A percentile compares a stretch with the other conserved stretches of the same genome.
These are phyloP conservation scores for Nephelium lappaceum DNA, from an alignment of 345 rosid genomes.

Conservation along the genomic window DNA sequence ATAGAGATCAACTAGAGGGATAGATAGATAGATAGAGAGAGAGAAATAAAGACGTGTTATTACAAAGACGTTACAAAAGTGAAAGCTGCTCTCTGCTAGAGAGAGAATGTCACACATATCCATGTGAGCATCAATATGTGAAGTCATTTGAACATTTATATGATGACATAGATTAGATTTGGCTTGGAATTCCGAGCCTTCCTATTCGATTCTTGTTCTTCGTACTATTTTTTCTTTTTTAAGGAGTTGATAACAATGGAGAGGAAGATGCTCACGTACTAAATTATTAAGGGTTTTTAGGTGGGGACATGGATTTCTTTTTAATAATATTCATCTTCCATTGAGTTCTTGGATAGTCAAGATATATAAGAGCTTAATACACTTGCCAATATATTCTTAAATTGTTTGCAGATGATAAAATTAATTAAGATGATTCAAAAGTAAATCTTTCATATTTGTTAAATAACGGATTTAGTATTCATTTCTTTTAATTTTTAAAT, in stretches of 20 bases:
- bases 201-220: slow-evolving; percentile 5
- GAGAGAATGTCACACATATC: slow-evolving; percentile 23
- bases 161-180: slow-evolving; percentile 19
- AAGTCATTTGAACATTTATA: slow-evolving; percentile 12
- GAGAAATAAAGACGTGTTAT: neutral
- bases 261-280: neutral
- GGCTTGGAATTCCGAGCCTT: slow-evolving; percentile 47
- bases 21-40: slow-evolving; percentile 1
- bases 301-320: neutral
- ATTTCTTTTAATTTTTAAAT: no score
- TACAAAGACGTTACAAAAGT: slow-evolving; percentile 33
- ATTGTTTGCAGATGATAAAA: no score
- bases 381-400: no score
- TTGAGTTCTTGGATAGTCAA: no score
- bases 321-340: no score
- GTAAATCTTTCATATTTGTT: no score
- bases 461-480: no score
- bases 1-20: neutral
- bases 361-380: no score
- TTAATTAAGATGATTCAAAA: no score
- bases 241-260: slow-evolving; percentile 4
- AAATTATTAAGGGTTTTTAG: neutral
- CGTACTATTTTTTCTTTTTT: neutral
- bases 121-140: slow-evolving; percentile 26
- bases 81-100: slow-evolving; percentile 29